Evolutionary conservation across 2,329 filamentous ascomycete genomes (phyloP), one percentile per base, ranked within the genome.

Genomic region (Aspergillus udagawae): DNA sequence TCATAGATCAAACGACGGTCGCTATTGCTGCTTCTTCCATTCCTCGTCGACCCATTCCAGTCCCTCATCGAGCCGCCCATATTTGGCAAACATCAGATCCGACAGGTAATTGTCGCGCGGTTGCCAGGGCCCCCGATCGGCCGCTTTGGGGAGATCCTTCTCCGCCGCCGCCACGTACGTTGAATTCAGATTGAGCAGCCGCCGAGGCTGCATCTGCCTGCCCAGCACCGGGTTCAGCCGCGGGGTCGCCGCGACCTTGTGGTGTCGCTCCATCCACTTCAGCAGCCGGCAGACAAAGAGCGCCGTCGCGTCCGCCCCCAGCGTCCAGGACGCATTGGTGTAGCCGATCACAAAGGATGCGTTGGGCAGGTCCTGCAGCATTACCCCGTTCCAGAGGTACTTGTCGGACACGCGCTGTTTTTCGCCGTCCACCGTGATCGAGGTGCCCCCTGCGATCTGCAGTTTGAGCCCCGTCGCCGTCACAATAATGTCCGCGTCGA

Each of bases 361-460:
- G 57, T 79, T 79, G 17, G 77, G 77, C 4, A 79, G 42, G 58
- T 79, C 76, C 59, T 79, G 76, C 27, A 79, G 53, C 74, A 78
- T 74, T 38, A 74, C 67, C 4, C 75, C 75, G 54, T 75, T 73
- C 77, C 76, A 79, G 38, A 77, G 57, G 62, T 67, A 77, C 56
- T 78, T 78, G 4, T 70, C 58, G 20, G 66, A 55, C 6, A 71
- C 44, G 2, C 70, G 60, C 25, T 75, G 56, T 28, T 70, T 67
- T 29, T 72, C 61, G 8, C 74, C 75, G 52, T 79, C 75, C 9
- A 79, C 71, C 14, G 58, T 58, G 38, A 79, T 52, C 4, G 63
- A 61, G 3, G 70, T 62, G 2, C 73, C 75, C 44, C 75, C 75
- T 2, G 68, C 75, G 4, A 77, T 65, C 45, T 70, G 70, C 8